phyloP scores from a whole-genome alignment of 2,329 filamentous ascomycete species.

The Cytospora mali region DNA sequence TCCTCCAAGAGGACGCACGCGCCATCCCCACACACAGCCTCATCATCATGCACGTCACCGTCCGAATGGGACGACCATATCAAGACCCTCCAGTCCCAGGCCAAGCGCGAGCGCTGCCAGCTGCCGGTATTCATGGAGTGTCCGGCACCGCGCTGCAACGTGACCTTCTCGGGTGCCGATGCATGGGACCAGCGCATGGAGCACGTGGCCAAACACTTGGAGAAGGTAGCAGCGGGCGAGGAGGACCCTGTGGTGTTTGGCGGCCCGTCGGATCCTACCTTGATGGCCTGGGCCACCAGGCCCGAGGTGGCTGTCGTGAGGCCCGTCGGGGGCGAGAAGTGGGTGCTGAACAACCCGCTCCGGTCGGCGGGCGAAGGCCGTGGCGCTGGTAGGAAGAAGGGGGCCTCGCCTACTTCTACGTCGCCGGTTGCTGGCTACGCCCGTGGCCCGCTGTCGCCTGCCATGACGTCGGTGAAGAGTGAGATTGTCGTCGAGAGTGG shows the following conservation, averaged over 20 bases:
- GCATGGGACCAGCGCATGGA: conserved; percentile 87
- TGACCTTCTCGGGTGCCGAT: conserved; percentile 59
- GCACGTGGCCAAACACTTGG: conserved; percentile 81
- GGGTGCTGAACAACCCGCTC: conserved; percentile 41
- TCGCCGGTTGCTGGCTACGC: conserved; percentile 3
- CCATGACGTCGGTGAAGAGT: conserved; percentile 12
- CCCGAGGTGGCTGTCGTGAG: conserved; percentile 43
- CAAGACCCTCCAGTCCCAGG: conserved; percentile 57
- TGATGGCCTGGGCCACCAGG: conserved; percentile 46
- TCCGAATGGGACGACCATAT: conserved; percentile 57
- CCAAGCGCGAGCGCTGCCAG: conserved; percentile 61
- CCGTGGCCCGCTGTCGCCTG: neutral
- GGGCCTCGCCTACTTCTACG: neutral
- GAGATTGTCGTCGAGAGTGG: conserved; percentile 27
- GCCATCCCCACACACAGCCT: neutral
- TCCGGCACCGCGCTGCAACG: conserved; percentile 61
- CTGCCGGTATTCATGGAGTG: conserved; percentile 65
- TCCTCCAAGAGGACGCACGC: conserved; percentile 12
- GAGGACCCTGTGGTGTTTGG: conserved; percentile 44
- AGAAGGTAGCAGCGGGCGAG: conserved; percentile 48
- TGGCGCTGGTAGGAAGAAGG: conserved; percentile 18
- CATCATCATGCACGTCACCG: neutral
- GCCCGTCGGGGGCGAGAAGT: conserved; percentile 31
- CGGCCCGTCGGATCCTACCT: conserved; percentile 40
- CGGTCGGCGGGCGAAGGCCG: conserved; percentile 21